Evolutionary conservation across 495 filamentous ascomycete species (phyloP), one percentile per base, ranked within the genome.

Genomic region (Podospora comata): DNA sequence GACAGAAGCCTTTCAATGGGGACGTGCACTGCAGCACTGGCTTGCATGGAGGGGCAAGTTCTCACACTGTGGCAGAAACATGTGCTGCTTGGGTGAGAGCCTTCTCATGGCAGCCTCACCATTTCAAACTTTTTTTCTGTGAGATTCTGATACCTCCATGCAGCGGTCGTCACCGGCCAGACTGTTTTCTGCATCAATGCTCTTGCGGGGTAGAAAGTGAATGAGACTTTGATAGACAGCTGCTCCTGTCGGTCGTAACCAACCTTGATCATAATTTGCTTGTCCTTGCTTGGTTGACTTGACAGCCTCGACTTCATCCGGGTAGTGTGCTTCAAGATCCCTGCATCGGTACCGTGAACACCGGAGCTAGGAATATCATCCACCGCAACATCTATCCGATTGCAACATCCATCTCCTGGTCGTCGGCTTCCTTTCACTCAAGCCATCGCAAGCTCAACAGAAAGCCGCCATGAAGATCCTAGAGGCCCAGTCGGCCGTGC

Each of bases 401-500:
- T 58, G 55, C 55, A 58, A 56, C 64, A 56, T 57, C 39, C 6
- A 27, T 28, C 23, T 26, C 23, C 39, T n/a, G 9, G 27, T 55
- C 20, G 44, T 59, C 61, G 26, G 53, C 55, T 26, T 58, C 6
- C 55, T 20, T 20, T 58, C 39, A 15, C 19, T n/a, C 7, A 58
- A 9, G 18, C 20, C 23, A 58, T 58, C 55, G 55, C 55, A 57
- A 57, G 23, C 23, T 23, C 20, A 18, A 23, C 55, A 58, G 55
- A 20, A 20, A 58, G 55, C 5, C n/a, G 13, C 4, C 55, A 85
- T 85, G 82, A 85, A 83, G 74, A 78, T 85, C 68, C 68, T 84
- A 60, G 81, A 84, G 70, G 71, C 81, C 1, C 81, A 85, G 64
- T 78, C 75, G 16, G 81, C 79, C 15, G 73, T 83, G 2, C 65